phyloP scores from a whole-genome alignment of 305 asterid genomes.

The Plantago coronopus region DNA sequence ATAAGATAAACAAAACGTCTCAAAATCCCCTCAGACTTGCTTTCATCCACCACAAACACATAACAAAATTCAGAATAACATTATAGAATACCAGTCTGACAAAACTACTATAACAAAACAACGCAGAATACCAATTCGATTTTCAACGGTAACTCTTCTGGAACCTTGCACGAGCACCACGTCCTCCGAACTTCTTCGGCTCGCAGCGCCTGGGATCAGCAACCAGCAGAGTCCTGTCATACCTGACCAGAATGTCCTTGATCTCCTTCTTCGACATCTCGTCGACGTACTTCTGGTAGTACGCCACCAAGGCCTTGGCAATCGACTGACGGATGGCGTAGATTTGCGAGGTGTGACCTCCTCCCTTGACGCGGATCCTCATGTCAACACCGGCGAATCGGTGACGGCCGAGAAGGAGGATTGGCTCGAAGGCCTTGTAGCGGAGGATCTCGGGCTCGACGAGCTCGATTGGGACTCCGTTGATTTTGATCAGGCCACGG shows the following conservation, averaged over 20 bases:
- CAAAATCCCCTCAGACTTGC: not conserved
- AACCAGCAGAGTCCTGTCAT: conserved; percentile 70
- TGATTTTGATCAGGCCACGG: conserved; percentile 69
- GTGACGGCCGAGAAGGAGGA: conserved; percentile 68
- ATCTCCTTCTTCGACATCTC: conserved; percentile 70
- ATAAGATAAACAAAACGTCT: not conserved
- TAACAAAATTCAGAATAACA: no score
- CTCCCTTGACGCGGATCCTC: conserved; percentile 84
- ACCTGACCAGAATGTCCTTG: conserved; percentile 60
- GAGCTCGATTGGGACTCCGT: conserved; percentile 78
- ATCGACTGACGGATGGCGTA: conserved; percentile 83
- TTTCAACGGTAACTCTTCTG: conserved; percentile 61
- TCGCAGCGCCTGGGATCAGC: conserved; percentile 83
- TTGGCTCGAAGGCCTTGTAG: conserved; percentile 74
- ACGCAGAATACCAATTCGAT: not conserved
- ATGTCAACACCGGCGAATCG: conserved; percentile 79
- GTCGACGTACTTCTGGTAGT: conserved; percentile 67
- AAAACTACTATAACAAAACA: not conserved
- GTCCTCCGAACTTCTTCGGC: conserved; percentile 87
- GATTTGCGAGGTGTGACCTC: conserved; percentile 83
- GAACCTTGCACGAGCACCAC: conserved; percentile 79
- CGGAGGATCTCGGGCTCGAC: conserved; percentile 81
- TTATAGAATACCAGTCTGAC: not conserved
- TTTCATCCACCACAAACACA: no score
- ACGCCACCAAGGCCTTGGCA: conserved; percentile 69